A percentile compares a stretch with the other conserved stretches of the same genome.
These are phyloP conservation scores for Sclerotinia spermophila DNA, from an alignment of 2,329 filamentous ascomycete genomes.

Conservation along the genomic window DNA sequence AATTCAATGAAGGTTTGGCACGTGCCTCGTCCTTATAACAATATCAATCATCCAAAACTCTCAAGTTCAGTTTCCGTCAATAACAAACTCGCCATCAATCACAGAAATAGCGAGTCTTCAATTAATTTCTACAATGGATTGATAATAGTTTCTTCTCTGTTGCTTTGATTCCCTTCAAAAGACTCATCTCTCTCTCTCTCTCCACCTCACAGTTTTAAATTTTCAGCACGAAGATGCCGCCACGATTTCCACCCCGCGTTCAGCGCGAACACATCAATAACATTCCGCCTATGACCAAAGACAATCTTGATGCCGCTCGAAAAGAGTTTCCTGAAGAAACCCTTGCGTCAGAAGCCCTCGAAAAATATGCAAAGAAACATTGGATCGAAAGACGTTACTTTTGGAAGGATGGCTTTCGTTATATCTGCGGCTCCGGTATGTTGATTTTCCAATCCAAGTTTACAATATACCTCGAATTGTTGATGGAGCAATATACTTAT, in stretches of 20 bases:
- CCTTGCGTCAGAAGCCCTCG: background rate
- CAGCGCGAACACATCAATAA: background rate
- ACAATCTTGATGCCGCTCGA: background rate
- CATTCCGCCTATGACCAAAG: background rate
- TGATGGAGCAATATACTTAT: background rate
- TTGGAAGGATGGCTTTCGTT: background rate
- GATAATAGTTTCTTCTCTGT: background rate
- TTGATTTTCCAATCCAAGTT: background rate
- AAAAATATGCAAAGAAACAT: background rate
- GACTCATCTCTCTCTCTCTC: background rate
- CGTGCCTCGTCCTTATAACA: background rate
- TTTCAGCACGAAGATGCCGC: background rate
- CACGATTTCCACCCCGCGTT: background rate
- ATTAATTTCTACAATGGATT: background rate
- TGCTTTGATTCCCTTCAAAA: background rate
- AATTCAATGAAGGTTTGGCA: background rate
- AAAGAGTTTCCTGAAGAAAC: background rate
- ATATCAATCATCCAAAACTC: no score
- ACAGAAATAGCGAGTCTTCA: background rate
- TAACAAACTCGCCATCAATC: background rate
- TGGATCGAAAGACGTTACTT: background rate
- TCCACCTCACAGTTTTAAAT: background rate
- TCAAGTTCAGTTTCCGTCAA: background rate
- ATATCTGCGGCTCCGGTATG: background rate
- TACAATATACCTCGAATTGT: rapidly evolving